phyloP scores from a whole-genome alignment of 768 basidiomycete species.

The Kockovaella imperatae region DNA sequence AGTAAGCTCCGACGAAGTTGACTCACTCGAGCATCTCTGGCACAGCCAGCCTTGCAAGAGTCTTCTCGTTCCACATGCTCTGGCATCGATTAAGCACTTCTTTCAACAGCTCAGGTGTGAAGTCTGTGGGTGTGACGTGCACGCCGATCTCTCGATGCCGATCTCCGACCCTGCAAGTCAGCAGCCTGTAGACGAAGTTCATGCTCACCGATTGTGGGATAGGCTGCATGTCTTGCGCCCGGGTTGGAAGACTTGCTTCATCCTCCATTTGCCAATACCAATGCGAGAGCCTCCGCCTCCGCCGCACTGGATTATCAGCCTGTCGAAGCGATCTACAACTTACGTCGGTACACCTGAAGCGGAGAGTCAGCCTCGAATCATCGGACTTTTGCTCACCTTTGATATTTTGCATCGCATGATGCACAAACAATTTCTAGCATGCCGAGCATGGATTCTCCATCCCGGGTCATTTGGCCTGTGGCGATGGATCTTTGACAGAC shows the following conservation, averaged over 20 bases:
- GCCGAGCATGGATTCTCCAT: constrained; percentile 9
- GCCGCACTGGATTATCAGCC: constrained; percentile 27
- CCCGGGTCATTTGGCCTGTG: constrained; percentile 15
- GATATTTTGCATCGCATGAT: constrained; percentile 35
- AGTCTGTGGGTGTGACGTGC: constrained; percentile 35
- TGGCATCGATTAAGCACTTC: constrained; percentile 35
- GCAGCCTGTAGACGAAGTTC: neutral
- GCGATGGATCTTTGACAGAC: constrained; percentile 39
- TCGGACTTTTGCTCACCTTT: constrained; percentile 18
- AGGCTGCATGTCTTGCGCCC: constrained; percentile 43
- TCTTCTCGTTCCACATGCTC: constrained; percentile 40
- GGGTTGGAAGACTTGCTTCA: constrained; percentile 42
- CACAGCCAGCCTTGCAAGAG: constrained; percentile 34
- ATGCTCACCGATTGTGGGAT: constrained; percentile 33
- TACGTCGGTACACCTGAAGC: constrained; percentile 17
- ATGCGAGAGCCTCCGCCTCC: constrained; percentile 43
- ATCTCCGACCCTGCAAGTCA: constrained; percentile 29
- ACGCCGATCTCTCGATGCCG: constrained; percentile 35
- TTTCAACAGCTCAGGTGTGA: constrained; percentile 32
- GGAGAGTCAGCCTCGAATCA: neutral
- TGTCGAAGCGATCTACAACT: neutral
- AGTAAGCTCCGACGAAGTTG: neutral
- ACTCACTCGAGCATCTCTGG: constrained; percentile 42
- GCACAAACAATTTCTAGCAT: constrained; percentile 37
- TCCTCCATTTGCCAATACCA: constrained; percentile 45